phyloP scores from a whole-genome alignment of 176 grass and related monocot species.

The Cenchrus americanus region DNA sequence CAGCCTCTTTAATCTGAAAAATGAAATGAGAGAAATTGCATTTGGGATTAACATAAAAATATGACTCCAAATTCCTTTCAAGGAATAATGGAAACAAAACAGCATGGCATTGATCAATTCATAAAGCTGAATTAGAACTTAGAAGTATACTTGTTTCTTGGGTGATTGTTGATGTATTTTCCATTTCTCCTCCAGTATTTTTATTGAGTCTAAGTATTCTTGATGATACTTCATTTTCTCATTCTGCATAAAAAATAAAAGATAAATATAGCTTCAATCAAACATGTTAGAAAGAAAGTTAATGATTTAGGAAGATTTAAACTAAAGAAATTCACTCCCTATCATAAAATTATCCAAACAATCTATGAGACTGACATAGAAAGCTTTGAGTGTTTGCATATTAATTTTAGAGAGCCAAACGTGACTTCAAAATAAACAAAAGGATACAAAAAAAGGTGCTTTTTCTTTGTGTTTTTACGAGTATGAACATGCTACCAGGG shows the following conservation, averaged over 20 bases:
- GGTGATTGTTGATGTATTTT: slow-evolving; percentile 74
- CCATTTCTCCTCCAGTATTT: slow-evolving; percentile 96
- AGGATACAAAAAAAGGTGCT: not conserved
- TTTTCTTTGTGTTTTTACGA: not conserved
- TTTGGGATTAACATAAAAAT: slow-evolving; percentile 16
- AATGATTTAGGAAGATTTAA: slow-evolving; percentile 35
- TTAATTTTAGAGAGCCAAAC: not conserved
- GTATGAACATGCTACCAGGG: not conserved
- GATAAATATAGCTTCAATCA: slow-evolving; percentile 33
- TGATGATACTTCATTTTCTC: slow-evolving; percentile 88
- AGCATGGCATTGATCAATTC: not conserved
- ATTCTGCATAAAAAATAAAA: slow-evolving; percentile 54
- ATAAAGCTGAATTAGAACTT: slow-evolving; percentile 23
- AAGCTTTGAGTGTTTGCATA: not conserved
- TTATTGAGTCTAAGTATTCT: slow-evolving; percentile 96
- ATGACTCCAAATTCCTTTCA: not conserved
- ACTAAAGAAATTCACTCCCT: not conserved
- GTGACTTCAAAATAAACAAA: not conserved
- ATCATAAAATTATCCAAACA: not conserved
- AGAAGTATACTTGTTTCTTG: slow-evolving; percentile 60
- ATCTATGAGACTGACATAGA: slow-evolving; percentile 14
- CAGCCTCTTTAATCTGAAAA: slow-evolving; percentile 55
- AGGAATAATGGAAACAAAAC: not conserved
- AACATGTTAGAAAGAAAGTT: slow-evolving; percentile 2
- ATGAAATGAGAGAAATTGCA: slow-evolving; percentile 6